phyloP scores from a whole-genome alignment of 306 rosid genomes.

The Medicago truncatula region MtrunA17r5.0-ANR NC_053042.1:30959501-30960000 shows the following conservation, averaged over 20 bases:
- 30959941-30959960: not conserved
- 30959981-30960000: not conserved
- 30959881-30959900: not conserved
- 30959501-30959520: constrained; percentile 99
- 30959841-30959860: not conserved
- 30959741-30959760: constrained; percentile 5
- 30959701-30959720: not conserved
- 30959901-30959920: not conserved
- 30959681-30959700: constrained; percentile 15
- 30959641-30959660: constrained; percentile 30
- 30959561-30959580: constrained; percentile 86
- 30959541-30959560: constrained; percentile 96
- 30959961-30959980: not conserved
- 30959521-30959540: constrained; percentile 92
- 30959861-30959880: not conserved
- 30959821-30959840: not conserved
- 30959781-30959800: not conserved
- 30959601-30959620: constrained; percentile 88
- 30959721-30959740: not conserved
- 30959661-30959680: constrained; percentile 1
- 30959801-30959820: not conserved
- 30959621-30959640: constrained; percentile 36
- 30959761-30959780: not conserved
- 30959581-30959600: constrained; percentile 97
- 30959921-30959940: not conserved